phyloP scores from a whole-genome alignment of 2,329 filamentous ascomycete species.

The Verticillium dahliae region DNA sequence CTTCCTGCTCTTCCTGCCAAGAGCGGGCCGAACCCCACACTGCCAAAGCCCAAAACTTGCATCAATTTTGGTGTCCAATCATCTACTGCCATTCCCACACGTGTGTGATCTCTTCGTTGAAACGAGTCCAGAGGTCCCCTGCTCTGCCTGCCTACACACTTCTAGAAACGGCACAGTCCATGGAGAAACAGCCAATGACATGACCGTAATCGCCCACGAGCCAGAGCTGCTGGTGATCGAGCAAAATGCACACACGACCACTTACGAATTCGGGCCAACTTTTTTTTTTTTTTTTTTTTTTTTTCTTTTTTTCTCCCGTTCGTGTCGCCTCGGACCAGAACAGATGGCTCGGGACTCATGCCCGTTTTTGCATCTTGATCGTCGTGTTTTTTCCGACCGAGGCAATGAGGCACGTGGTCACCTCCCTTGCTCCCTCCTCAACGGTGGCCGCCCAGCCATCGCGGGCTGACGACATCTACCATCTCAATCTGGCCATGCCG shows the following conservation, averaged over 20 bases:
- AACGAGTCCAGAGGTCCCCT: background rate
- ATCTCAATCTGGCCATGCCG: too few relatives aligned
- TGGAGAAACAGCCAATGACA: background rate
- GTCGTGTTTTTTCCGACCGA: background rate
- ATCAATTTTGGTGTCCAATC: background rate
- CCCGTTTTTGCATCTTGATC: background rate
- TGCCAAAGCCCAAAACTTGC: background rate
- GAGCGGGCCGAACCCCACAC: background rate
- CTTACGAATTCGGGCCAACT: background rate
- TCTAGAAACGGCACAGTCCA: background rate
- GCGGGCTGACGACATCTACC: too few relatives aligned
- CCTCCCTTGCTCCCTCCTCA: background rate
- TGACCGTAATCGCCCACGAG: background rate
- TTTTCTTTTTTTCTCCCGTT: background rate
- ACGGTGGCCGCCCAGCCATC: too few relatives aligned
- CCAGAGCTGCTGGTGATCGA: background rate
- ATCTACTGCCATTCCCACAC: background rate
- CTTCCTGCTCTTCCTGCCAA: background rate
- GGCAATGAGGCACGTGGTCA: background rate
- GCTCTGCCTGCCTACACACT: background rate
- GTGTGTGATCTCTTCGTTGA: background rate
- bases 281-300: background rate
- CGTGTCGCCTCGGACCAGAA: background rate
- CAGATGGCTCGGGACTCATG: background rate
- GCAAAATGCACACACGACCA: background rate